A percentile compares a stretch with the other conserved stretches of the same genome.
phyloP scores from a whole-genome alignment of 148 eudicot genomes.

The Simmondsia chinensis region DNA sequence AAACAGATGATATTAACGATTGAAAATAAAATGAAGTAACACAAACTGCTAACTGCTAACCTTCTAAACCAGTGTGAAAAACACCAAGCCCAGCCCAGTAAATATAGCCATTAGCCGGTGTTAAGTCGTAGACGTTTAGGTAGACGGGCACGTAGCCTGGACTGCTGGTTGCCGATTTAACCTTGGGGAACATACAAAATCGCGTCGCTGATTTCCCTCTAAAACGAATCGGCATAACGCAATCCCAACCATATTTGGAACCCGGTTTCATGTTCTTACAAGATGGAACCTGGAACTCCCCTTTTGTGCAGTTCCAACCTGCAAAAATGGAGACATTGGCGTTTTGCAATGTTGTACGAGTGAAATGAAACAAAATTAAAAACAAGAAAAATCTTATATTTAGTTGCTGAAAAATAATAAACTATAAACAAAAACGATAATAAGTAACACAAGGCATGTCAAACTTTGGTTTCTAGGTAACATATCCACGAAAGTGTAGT shows the following conservation, averaged over 20 bases:
- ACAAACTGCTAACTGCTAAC: conserved; percentile 28
- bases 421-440: too few relatives aligned
- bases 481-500: too few relatives aligned
- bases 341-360: too few relatives aligned
- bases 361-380: neutral
- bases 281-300: conserved; percentile 20
- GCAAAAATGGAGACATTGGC: conserved; percentile 12
- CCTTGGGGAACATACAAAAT: conserved; percentile 55
- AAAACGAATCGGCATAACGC: conserved; percentile 29
- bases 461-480: too few relatives aligned
- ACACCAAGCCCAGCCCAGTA: conserved; percentile 93
- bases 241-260: conserved; percentile 31
- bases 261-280: conserved; percentile 29
- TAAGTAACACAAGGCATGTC: too few relatives aligned
- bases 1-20: neutral
- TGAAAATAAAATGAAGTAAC: conserved; percentile 3
- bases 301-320: conserved; percentile 40
- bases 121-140: conserved; percentile 85
- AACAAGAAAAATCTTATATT: neutral
- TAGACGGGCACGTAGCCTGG: conserved; percentile 58
- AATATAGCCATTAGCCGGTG: conserved; percentile 66
- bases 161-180: conserved; percentile 35
- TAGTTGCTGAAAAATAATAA: too few relatives aligned
- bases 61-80: conserved; percentile 84
- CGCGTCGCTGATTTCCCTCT: conserved; percentile 30